Evolutionary conservation across 2,329 filamentous ascomycete genomes (phyloP).

Genomic region (Phaeosphaeria sp.): DNA sequence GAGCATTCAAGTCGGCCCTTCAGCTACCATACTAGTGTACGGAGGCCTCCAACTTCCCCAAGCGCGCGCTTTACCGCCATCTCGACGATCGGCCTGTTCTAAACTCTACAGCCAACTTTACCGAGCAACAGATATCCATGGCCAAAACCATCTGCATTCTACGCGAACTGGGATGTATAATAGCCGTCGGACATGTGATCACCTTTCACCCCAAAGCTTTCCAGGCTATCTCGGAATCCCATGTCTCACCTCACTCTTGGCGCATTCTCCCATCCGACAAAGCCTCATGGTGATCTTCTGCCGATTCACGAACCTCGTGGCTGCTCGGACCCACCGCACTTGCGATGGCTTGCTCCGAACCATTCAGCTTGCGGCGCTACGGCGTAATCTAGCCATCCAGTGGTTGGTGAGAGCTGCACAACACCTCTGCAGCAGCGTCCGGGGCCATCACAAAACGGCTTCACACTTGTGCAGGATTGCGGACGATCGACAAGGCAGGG

Average conservation of each 20-base stretch:
- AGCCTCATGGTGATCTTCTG: not conserved
- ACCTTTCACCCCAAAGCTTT: not conserved
- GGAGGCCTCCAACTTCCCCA: not conserved
- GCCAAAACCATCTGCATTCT: not conserved
- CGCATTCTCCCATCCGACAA: not conserved
- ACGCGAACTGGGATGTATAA: not conserved
- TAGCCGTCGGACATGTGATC: not conserved
- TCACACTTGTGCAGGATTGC: not conserved
- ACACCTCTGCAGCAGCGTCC: not conserved
- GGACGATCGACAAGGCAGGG: not conserved
- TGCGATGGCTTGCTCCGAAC: not conserved
- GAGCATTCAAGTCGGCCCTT: not conserved
- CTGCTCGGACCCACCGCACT: conserved; percentile 11
- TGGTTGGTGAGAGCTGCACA: not conserved
- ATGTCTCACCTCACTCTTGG: not conserved
- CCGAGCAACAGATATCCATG: not conserved
- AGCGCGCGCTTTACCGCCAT: not conserved
- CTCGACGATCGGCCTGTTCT: not conserved
- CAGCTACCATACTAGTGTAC: not conserved
- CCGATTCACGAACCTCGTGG: conserved; percentile 18
- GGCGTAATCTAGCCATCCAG: not conserved
- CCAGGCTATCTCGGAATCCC: not conserved
- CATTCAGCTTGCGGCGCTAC: not conserved
- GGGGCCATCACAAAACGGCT: not conserved
- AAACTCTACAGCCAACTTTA: not conserved